A percentile compares a stretch with the other conserved stretches of the same genome.
phyloP scores from a whole-genome alignment of 352 stramenopile species.

The Halophytophthora polymorphica region DNA sequence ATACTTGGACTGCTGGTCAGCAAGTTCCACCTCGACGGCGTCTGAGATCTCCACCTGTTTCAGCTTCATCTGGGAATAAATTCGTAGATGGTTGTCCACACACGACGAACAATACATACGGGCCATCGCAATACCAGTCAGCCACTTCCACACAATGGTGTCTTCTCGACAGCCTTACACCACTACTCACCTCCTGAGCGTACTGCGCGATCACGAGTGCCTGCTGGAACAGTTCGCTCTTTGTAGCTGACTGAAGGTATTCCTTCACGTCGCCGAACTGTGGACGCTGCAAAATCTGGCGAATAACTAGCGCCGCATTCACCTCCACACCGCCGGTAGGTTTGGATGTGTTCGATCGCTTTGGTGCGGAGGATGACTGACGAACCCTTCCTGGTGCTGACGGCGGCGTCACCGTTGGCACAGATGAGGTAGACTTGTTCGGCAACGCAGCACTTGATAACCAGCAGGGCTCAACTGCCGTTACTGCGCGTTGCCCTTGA shows the following conservation, averaged over 20 bases:
- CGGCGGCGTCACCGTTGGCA: neutral
- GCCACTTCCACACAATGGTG: too few species aligned
- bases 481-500: conserved; percentile 2
- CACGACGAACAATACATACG: neutral
- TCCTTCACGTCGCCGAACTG: conserved; percentile 35
- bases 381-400: conserved; percentile 1
- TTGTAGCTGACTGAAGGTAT: conserved; percentile 34
- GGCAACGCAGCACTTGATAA: neutral
- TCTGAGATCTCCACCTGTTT: conserved; percentile 17
- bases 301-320: conserved; percentile 40
- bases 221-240: conserved; percentile 48
- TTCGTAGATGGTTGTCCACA: neutral
- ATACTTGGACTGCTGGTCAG: conserved; percentile 26
- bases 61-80: conserved; percentile 21
- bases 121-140: neutral
- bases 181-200: conserved; percentile 34
- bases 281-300: conserved; percentile 47
- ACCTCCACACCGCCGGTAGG: conserved; percentile 2
- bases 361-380: neutral
- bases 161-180: too few species aligned
- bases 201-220: conserved; percentile 38
- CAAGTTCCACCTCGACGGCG: conserved; percentile 15
- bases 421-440: neutral
- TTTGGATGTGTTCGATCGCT: conserved; percentile 5
- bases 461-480: neutral